Base-by-base conservation (phyloP, 805 yeast species). In the Saccharomycopsis sp. region DNA sequence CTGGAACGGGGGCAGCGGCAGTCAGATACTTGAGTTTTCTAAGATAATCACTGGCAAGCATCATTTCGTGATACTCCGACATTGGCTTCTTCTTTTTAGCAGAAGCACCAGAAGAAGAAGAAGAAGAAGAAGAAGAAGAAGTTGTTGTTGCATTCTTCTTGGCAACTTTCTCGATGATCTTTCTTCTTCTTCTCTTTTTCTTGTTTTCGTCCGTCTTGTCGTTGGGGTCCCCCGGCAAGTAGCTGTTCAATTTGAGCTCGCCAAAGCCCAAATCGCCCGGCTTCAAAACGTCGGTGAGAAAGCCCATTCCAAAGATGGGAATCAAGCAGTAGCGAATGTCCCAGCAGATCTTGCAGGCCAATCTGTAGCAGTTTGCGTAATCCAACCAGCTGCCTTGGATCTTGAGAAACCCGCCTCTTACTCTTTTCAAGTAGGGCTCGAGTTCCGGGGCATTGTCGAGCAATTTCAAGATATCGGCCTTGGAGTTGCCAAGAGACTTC, bases 341-440 rank as follows among this genome's bases (percentile, higher is more conserved):
- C 58, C 72, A 86, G 61, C 94, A 83, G 52, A 86, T 82, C 38
- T 80, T 71, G 25, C 73, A 58, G 3, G 95, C 89, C 39, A 87
- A 63, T 23, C 71, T 61, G 45, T 68, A 68, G 18, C 94, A 86
- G 38, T 82, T 65, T 7, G 69, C 71, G 53, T 61, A 80, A 2
- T 95, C 89, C 30, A 86, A 61, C 96, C 96, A 88, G 6, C 95
- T 85, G 3, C 96, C 96, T 62, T 87, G 96, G 50, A 88, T 85
- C 64, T 86, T 86, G 49, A 87, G 69, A 53, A 76, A 85, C 2
- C 96, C 96, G 35, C 96, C 96, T 41, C 96, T 65, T 12, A 87
- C 85, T 38, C 95, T 71, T 52, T 75, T 75, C 41, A 80, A 69
- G 31, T 67, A 70, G 13, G 68, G 72, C 49, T 74, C 84, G 40